These are phyloP conservation scores for Rhodotorula sp. DNA, from an alignment of 1,284 basidiomycete genomes.

Conservation along the genomic window DNA sequence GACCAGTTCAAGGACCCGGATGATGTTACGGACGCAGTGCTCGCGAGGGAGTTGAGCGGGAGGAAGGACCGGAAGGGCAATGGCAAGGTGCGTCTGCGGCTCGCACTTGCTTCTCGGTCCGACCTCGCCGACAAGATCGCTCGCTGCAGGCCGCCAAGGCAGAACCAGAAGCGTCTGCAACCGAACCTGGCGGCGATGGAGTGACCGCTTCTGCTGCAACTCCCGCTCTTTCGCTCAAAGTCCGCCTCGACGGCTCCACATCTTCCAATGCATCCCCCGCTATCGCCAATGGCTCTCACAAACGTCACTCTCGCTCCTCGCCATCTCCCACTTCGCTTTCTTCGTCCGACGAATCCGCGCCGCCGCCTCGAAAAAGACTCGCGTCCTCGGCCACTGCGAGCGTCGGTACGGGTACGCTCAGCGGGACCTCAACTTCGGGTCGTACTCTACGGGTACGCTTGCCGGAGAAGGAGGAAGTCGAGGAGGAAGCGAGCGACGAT, in stretches of 20 bases:
- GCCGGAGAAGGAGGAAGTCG: not conserved
- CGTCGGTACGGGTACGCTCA: not conserved
- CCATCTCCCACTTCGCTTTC: not conserved
- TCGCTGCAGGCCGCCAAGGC: not conserved
- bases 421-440: not conserved
- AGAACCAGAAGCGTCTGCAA: not conserved
- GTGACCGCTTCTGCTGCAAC: not conserved
- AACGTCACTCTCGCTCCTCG: no score
- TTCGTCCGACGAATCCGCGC: not conserved
- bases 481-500: not conserved
- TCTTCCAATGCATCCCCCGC: no score
- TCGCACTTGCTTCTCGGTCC: not conserved
- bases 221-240: not conserved
- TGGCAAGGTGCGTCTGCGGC: not conserved
- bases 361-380: not conserved
- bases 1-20: conserved; percentile 26
- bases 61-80: not conserved
- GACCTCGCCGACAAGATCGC: no score
- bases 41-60: not conserved
- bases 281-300: no score
- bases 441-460: not conserved
- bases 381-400: no score
- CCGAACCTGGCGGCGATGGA: not conserved
- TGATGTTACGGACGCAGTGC: not conserved
- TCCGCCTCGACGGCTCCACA: conserved; percentile 1